phyloP scores from a whole-genome alignment of 73 alveolate species.

The Stentor roeselii region DNA sequence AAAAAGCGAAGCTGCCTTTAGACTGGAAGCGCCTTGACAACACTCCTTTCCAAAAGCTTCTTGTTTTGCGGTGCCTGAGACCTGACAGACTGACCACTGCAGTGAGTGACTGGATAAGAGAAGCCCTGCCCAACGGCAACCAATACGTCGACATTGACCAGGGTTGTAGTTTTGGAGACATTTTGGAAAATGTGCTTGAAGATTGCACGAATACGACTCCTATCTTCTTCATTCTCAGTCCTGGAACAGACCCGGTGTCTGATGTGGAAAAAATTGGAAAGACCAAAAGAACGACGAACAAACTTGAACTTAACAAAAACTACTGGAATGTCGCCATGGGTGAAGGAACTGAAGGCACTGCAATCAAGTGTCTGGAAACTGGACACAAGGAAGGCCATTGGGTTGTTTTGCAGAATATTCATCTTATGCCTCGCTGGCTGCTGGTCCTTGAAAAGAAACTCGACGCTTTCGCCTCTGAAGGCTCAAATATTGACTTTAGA shows the following conservation, averaged over 20 bases:
- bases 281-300: slow-evolving; percentile 61
- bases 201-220: slow-evolving; percentile 99
- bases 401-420: slow-evolving; percentile 99
- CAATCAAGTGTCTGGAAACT: slow-evolving; percentile 93
- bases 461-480: slow-evolving; percentile 92
- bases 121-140: slow-evolving; percentile 76
- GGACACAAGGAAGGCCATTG: slow-evolving; percentile 99
- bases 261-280: slow-evolving; percentile 95
- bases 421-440: slow-evolving; percentile 99
- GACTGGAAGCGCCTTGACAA: slow-evolving; percentile 99
- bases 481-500: slow-evolving; percentile 98
- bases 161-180: slow-evolving; percentile 85
- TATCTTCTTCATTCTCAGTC: slow-evolving; percentile 98
- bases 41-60: slow-evolving; percentile 98
- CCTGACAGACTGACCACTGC: slow-evolving; percentile 99
- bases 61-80: slow-evolving; percentile 97
- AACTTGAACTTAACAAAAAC: slow-evolving; percentile 73
- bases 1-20: slow-evolving; percentile 98
- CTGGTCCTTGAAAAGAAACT: slow-evolving; percentile 94
- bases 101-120: slow-evolving; percentile 92
- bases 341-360: slow-evolving; percentile 98
- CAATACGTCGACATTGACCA: slow-evolving; percentile 84
- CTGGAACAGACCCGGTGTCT: slow-evolving; percentile 99
- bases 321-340: slow-evolving; percentile 99
- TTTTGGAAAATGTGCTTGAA: slow-evolving; percentile 80